These are phyloP conservation scores for Suillus subaureus DNA, from an alignment of 768 basidiomycete genomes.

Conservation along the genomic window DNA sequence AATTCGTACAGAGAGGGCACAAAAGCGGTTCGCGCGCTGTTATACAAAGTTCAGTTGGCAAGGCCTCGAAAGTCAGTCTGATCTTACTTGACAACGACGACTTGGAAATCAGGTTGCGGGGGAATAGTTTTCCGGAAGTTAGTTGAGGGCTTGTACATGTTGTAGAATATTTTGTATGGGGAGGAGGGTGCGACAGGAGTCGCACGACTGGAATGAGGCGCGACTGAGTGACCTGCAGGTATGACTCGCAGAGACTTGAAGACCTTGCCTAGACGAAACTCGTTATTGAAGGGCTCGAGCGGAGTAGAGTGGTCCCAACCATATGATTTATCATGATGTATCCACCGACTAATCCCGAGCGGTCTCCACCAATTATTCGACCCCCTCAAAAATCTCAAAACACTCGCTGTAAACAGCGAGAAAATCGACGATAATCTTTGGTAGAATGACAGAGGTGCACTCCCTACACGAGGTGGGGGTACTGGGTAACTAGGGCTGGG, in stretches of 20 bases:
- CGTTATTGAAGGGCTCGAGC: constrained; percentile 9
- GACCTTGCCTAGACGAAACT: constrained; percentile 52
- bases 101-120: constrained; percentile 79
- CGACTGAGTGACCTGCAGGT: constrained; percentile 59
- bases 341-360: constrained; percentile 47
- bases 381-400: constrained; percentile 13
- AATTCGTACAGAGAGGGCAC: constrained; percentile 85
- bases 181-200: constrained; percentile 30
- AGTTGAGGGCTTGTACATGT: constrained; percentile 90
- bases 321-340: constrained; percentile 54
- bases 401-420: constrained; percentile 11
- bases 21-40: constrained; percentile 78
- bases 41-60: constrained; percentile 10
- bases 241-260: constrained; percentile 75
- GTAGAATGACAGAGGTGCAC: constrained; percentile 2
- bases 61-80: background rate
- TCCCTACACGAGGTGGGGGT: constrained; percentile 40
- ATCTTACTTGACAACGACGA: constrained; percentile 84
- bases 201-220: constrained; percentile 25
- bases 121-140: constrained; percentile 79
- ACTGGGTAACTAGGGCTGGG: constrained; percentile 56
- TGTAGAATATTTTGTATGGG: constrained; percentile 84
- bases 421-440: constrained; percentile 17
- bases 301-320: constrained; percentile 39
- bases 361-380: constrained; percentile 69